phyloP scores from a whole-genome alignment of 2,329 filamentous ascomycete species.

The Alternaria infectoria region DNA sequence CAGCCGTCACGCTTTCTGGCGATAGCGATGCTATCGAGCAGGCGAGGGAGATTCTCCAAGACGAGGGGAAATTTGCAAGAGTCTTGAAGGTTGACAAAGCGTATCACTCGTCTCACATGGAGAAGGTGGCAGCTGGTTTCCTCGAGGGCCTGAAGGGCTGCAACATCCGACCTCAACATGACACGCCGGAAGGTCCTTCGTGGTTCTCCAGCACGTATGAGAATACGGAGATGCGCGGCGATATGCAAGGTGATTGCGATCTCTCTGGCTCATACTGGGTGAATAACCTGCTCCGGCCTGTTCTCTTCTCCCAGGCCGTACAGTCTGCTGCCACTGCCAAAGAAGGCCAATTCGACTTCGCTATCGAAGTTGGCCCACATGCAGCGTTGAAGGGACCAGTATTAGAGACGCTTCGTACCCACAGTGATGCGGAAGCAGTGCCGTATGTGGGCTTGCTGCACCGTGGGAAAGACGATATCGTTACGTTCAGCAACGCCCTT shows the following conservation, averaged over 20 bases:
- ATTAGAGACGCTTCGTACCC: slow-evolving; percentile 6
- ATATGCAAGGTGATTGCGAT: neutral
- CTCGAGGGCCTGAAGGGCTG: neutral
- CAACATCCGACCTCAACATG: neutral
- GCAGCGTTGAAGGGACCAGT: slow-evolving; percentile 46
- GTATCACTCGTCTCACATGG: slow-evolving; percentile 54
- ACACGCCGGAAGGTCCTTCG: neutral
- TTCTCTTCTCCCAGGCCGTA: slow-evolving; percentile 1
- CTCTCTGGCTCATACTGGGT: neutral
- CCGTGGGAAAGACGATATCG: slow-evolving; percentile 18
- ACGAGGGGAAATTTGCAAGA: slow-evolving; percentile 48
- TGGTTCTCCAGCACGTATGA: neutral
- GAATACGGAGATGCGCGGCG: neutral
- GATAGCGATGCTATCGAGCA: slow-evolving; percentile 49
- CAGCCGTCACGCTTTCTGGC: slow-evolving; percentile 54
- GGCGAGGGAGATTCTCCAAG: slow-evolving; percentile 38
- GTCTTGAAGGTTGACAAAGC: slow-evolving; percentile 52
- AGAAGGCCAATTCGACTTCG: neutral
- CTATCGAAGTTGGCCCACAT: slow-evolving; percentile 55
- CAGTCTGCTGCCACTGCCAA: neutral
- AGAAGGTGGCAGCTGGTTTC: neutral
- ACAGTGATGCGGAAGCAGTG: neutral
- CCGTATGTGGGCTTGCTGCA: slow-evolving; percentile 8
- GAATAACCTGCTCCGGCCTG: neutral
- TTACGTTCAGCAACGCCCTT: slow-evolving; percentile 21